Conservation (phyloP, 192 early-diverging fungal genomes). For the Coemansia asiatica region DNA sequence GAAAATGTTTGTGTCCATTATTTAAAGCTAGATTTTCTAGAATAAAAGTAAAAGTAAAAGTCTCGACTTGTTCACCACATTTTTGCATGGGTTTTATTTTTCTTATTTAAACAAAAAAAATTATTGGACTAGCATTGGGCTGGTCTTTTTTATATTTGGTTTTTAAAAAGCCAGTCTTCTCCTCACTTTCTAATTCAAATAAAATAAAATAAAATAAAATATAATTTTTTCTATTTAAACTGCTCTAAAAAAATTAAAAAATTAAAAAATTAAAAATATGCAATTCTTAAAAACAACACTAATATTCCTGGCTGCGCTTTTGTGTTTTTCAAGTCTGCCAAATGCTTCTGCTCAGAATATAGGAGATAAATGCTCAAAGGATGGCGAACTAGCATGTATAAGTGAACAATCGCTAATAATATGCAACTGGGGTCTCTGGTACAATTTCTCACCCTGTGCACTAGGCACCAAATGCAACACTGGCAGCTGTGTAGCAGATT, state of each 20-base stretch:
- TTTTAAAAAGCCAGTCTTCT: too few species aligned
- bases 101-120: not conserved
- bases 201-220: not conserved
- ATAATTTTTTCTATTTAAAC: not conserved
- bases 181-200: not conserved
- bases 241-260: not conserved
- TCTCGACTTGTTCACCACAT: not conserved
- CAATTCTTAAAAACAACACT: not conserved
- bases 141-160: too few species aligned
- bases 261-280: not conserved
- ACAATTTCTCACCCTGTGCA: not conserved
- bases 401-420: not conserved
- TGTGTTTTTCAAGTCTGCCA: not conserved
- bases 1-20: too few species aligned
- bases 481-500: not conserved
- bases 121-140: too few species aligned
- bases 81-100: not conserved
- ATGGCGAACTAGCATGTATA: not conserved
- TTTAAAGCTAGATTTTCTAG: too few species aligned
- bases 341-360: not conserved
- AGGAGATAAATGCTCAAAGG: not conserved
- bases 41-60: not conserved
- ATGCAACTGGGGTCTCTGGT: conserved; percentile 3
- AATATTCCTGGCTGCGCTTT: not conserved
- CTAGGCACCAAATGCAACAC: not conserved